A percentile compares a stretch with the other conserved stretches of the same genome.
Conservation (phyloP, 768 basidiomycete species). For the Tricholomella constricta region DNA sequence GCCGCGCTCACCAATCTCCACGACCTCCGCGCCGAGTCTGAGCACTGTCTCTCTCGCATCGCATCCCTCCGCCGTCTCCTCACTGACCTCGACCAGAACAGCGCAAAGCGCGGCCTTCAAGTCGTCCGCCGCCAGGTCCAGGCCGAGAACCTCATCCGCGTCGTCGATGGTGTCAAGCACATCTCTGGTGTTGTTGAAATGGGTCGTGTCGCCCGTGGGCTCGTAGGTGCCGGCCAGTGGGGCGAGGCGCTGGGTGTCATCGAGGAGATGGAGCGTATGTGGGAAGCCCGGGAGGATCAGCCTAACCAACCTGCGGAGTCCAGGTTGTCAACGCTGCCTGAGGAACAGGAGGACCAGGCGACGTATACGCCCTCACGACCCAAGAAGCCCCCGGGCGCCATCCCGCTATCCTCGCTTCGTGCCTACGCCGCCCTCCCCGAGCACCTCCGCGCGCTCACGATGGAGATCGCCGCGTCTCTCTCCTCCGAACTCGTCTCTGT, state of each 20-base stretch:
- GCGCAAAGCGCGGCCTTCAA: conserved; percentile 78
- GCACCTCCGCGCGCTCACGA: conserved; percentile 69
- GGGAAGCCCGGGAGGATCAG: conserved; percentile 29
- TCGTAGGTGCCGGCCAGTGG: conserved; percentile 90
- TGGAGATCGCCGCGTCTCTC: conserved; percentile 76
- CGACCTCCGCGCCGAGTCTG: conserved; percentile 87
- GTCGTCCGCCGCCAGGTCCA: conserved; percentile 67
- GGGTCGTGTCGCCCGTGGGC: conserved; percentile 63
- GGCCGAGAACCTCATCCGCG: conserved; percentile 57
- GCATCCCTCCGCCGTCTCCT: conserved; percentile 70
- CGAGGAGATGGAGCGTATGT: conserved; percentile 64
- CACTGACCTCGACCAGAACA: conserved; percentile 71
- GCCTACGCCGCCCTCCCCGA: conserved; percentile 78
- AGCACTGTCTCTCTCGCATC: conserved; percentile 78
- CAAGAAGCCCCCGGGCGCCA: conserved; percentile 26
- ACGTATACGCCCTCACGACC: background rate
- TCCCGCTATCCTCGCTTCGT: conserved; percentile 67
- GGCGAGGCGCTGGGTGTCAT: conserved; percentile 78
- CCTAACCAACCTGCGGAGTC: too few species aligned
- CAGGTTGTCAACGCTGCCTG: conserved; percentile 1
- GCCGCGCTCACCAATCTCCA: conserved; percentile 94
- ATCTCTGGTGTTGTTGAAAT: conserved; percentile 78
- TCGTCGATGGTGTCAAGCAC: conserved; percentile 63
- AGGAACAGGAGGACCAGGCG: conserved; percentile 5
- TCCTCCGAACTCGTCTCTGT: conserved; percentile 77